Evolutionary conservation across 495 filamentous ascomycete species (phyloP).

Genomic region (Aspergillus sparsus): DNA sequence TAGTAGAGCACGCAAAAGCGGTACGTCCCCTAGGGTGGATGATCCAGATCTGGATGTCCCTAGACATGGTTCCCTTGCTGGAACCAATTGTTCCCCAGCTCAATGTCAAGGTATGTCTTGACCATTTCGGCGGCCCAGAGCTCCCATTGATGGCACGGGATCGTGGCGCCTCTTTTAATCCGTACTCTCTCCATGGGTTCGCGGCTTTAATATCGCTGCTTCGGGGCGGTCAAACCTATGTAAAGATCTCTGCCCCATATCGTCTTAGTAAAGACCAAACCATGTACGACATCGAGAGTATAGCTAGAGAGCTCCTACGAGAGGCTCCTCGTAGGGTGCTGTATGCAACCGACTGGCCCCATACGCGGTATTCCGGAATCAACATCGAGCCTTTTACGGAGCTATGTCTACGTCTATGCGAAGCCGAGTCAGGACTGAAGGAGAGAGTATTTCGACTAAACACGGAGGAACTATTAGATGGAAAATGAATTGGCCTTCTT

Average conservation of each 20-base stretch:
- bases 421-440: slow-evolving; percentile 35
- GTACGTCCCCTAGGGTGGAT: slow-evolving; percentile 49
- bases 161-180: slow-evolving; percentile 28
- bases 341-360: slow-evolving; percentile 57
- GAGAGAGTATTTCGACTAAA: slow-evolving; percentile 49
- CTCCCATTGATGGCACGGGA: slow-evolving; percentile 23
- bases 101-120: slow-evolving; percentile 49
- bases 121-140: slow-evolving; percentile 52
- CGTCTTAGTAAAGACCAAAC: slow-evolving; percentile 42
- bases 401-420: slow-evolving; percentile 44
- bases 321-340: slow-evolving; percentile 42
- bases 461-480: slow-evolving; percentile 45
- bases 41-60: slow-evolving; percentile 49
- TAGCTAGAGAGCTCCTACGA: slow-evolving; percentile 41
- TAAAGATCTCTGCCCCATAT: slow-evolving; percentile 55
- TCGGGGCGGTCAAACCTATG: slow-evolving; percentile 40
- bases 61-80: slow-evolving; percentile 44
- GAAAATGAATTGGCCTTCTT: not conserved
- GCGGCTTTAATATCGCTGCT: slow-evolving; percentile 43
- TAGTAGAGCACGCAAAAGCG: slow-evolving; percentile 46
- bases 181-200: slow-evolving; percentile 47
- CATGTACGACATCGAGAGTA: slow-evolving; percentile 40
- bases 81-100: slow-evolving; percentile 44
- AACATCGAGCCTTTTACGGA: slow-evolving; percentile 49
- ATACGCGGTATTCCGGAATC: slow-evolving; percentile 49